phyloP scores from a whole-genome alignment of 352 stramenopile genomes.

The Aphanomyces astaci region DNA sequence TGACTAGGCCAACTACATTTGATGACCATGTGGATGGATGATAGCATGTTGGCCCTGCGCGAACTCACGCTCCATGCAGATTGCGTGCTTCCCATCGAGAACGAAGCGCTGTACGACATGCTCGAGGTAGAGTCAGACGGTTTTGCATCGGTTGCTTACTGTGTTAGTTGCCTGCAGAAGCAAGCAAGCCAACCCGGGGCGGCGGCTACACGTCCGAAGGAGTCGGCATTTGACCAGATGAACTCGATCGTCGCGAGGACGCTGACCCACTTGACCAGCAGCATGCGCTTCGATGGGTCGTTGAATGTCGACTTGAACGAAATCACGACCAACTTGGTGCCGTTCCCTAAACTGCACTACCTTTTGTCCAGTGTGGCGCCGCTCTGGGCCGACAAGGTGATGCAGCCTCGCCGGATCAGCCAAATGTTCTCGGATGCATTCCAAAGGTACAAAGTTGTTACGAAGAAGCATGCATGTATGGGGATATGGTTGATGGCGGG shows the following conservation, averaged over 20 bases:
- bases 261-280: constrained; percentile 98
- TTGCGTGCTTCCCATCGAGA: constrained; percentile 88
- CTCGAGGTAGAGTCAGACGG: constrained; percentile 38
- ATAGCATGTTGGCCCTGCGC: constrained; percentile 50
- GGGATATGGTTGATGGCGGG: too few species aligned
- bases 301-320: constrained; percentile 99
- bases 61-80: constrained; percentile 84
- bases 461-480: neutral
- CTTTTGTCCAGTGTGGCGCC: constrained; percentile 85
- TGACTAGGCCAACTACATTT: neutral
- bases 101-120: constrained; percentile 78
- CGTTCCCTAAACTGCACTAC: constrained; percentile 98
- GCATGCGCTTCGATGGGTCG: constrained; percentile 96
- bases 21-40: too few species aligned
- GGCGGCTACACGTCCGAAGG: too few species aligned
- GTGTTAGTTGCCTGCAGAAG: constrained; percentile 5
- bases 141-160: constrained; percentile 24
- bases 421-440: constrained; percentile 69
- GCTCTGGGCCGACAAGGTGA: constrained; percentile 41
- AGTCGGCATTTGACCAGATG: constrained; percentile 94
- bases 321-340: constrained; percentile 99
- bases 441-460: constrained; percentile 33
- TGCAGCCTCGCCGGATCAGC: constrained; percentile 37
- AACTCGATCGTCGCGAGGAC: constrained; percentile 97
- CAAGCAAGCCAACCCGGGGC: neutral